Evolutionary conservation across 1,139 yeast genomes (phyloP), one percentile per base, ranked within the genome.

Genomic region (Saccharomyces hybrid): DNA sequence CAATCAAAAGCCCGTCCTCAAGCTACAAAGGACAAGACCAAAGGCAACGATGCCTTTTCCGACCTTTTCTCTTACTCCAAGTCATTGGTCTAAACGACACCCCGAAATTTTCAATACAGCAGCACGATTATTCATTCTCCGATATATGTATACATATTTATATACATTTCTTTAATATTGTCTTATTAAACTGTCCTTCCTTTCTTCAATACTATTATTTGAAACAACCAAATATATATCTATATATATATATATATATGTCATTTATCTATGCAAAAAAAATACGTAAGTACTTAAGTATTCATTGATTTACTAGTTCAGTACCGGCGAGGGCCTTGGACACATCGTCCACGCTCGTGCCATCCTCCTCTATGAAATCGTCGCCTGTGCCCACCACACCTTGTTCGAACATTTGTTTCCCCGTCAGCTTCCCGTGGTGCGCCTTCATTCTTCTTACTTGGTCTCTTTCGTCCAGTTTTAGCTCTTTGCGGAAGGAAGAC

Each of bases 401-500:
- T 67, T 79, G 80, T 66, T 90, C 98, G 67, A 91, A 93, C 58
- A 93, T 86, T 71, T 90, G 93, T 63, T 82, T 79, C 19, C 99
- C 99, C 0, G 96, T 84, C 65, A 89, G 73, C 69, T 85, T 86
- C 11, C 93, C 95, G 53, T 76, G 78, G 65, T 86, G 93, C 67
- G 84, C 81, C n/a, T 69, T 70, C 38, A 73, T 71, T 59, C 79
- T 79, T 63, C 88, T 75, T 57, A 74, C 71, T 44, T 73, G 71
- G 60, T 83, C 78, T 58, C 81, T 75, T 77, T 82, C 79, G 78
- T 77, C 75, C 75, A 88, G 64, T 56, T 77, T 74, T 70, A 76
- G 63, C 56, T 79, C 84, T 31, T 70, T 69, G 56, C 90, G 75
- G 68, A 88, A 88, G 53, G 73, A 73, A 1, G 58, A 56, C 64